These are phyloP conservation scores for Mycena sp. DNA, from an alignment of 1,284 basidiomycete species.

Conservation along the genomic window DNA sequence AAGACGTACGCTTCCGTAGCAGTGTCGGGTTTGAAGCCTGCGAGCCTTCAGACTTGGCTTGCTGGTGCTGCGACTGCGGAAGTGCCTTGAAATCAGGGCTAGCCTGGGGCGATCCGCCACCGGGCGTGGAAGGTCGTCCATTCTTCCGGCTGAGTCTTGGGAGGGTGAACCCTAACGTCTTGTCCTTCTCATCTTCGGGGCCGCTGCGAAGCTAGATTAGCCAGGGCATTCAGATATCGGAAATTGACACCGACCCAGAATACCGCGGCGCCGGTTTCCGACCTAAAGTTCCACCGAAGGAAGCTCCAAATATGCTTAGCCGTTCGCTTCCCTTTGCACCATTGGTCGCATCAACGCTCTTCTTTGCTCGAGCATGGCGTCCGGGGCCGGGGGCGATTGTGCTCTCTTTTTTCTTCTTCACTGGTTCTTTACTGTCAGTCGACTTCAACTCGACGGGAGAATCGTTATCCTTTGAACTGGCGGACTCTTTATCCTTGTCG, in stretches of 20 bases:
- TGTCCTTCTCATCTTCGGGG: constrained; percentile 33
- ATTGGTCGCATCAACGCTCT: constrained; percentile 55
- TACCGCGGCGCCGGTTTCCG: constrained; percentile 85
- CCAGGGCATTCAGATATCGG: constrained; percentile 10
- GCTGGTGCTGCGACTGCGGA: not conserved
- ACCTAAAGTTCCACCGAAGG: constrained; percentile 64
- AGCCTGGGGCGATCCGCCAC: too few relatives aligned
- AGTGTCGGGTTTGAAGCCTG: constrained; percentile 37
- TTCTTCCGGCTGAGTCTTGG: constrained; percentile 26
- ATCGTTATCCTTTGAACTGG: constrained; percentile 23
- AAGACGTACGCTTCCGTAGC: constrained; percentile 62
- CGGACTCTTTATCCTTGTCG: constrained; percentile 13
- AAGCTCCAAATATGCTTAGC: constrained; percentile 81
- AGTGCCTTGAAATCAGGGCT: not conserved
- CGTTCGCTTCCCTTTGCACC: constrained; percentile 60
- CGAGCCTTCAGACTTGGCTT: too few relatives aligned
- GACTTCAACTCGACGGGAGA: constrained; percentile 25
- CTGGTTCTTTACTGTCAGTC: constrained; percentile 23
- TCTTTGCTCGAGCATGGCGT: constrained; percentile 58
- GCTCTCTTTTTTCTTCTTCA: constrained; percentile 35
- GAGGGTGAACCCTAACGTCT: constrained; percentile 25
- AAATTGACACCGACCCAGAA: constrained; percentile 55
- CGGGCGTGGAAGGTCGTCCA: constrained; percentile 24
- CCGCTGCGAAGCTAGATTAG: constrained; percentile 31
- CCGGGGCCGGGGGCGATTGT: constrained; percentile 39